Evolutionary conservation across 257 asterid species (phyloP).

Genomic region (Gardenia jasminoides): DNA sequence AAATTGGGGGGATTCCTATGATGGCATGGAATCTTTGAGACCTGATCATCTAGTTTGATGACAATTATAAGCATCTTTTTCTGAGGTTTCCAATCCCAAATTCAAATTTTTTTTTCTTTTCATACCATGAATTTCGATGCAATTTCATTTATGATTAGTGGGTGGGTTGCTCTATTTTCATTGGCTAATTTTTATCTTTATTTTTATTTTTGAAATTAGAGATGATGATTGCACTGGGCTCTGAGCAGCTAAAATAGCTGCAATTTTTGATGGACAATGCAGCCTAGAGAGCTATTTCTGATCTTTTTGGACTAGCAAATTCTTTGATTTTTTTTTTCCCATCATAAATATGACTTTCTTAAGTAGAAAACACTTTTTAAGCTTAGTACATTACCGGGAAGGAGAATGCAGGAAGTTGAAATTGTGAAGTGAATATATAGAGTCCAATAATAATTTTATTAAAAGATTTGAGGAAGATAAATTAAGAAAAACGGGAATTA

Average conservation of each 20-base stretch:
- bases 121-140: background rate
- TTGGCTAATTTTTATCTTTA: background rate
- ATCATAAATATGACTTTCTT: no score
- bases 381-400: no score
- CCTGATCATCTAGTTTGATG: slow-evolving; percentile 88
- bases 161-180: background rate
- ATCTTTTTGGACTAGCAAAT: slow-evolving; percentile 28
- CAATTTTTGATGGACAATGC: slow-evolving; percentile 73
- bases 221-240: slow-evolving; percentile 99
- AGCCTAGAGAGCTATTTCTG: slow-evolving; percentile 96
- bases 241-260: slow-evolving; percentile 58
- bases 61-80: slow-evolving; percentile 55
- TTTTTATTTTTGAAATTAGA: slow-evolving; percentile 15
- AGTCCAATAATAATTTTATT: no score
- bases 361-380: no score
- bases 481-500: no score
- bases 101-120: background rate
- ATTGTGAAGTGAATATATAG: background rate
- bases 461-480: no score
- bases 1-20: slow-evolving; percentile 42
- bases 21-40: slow-evolving; percentile 97
- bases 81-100: slow-evolving; percentile 55
- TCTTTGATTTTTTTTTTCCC: no score
- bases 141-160: background rate
- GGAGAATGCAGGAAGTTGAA: background rate